Percentiles rank a stretch among this genome's conserved stretches.
These are phyloP conservation scores for Scortechinia acanthostroma DNA, from an alignment of 2,329 filamentous ascomycete species.

Conservation along the genomic window DNA sequence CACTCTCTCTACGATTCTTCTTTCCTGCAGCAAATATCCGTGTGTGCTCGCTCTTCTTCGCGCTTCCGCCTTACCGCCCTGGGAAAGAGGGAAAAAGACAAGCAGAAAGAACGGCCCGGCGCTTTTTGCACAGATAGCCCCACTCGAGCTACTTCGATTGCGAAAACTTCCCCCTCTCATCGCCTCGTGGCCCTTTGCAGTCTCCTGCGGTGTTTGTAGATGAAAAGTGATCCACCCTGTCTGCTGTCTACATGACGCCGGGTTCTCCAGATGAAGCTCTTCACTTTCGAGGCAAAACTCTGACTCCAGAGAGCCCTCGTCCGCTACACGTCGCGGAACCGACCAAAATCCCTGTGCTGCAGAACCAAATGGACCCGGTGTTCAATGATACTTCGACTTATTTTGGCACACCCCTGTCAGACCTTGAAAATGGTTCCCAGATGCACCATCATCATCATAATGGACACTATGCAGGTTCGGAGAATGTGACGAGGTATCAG, in stretches of 20 bases:
- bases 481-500: neutral
- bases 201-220: no score
- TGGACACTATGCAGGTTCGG: neutral
- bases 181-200: conserved; percentile 4
- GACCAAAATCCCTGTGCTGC: conserved; percentile 62
- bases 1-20: conserved; percentile 1
- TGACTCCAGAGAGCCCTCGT: conserved; percentile 66
- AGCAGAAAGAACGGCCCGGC: conserved; percentile 3
- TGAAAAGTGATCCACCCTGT: conserved; percentile 22
- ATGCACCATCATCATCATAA: neutral
- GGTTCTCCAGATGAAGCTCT: conserved; percentile 25
- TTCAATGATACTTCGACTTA: conserved; percentile 63
- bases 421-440: neutral
- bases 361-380: conserved; percentile 65
- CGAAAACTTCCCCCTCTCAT: conserved; percentile 12
- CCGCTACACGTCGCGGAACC: conserved; percentile 63
- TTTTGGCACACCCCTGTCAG: neutral
- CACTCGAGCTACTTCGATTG: conserved; percentile 24
- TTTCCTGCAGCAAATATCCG: neutral
- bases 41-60: neutral
- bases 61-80: neutral
- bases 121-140: conserved; percentile 19
- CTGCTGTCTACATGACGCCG: conserved; percentile 9
- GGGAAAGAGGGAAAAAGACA: no score
- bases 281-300: conserved; percentile 55